A percentile compares a stretch with the other conserved stretches of the same genome.
These are phyloP conservation scores for Echinosophora koreensis DNA, from an alignment of 306 rosid species.

Conservation along the genomic window DNA sequence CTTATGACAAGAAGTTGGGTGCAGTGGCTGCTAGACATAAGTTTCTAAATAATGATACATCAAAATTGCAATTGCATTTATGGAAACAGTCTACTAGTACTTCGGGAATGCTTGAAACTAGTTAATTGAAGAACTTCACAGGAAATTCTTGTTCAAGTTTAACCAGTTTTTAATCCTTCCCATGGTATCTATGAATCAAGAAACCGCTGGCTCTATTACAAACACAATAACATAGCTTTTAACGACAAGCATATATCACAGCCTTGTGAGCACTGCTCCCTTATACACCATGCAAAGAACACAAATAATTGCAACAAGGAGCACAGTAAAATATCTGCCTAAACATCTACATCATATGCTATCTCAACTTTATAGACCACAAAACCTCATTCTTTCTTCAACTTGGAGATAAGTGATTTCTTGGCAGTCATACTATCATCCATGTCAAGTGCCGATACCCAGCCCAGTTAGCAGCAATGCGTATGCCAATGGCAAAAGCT, in stretches of 20 bases:
- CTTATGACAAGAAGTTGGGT: not conserved
- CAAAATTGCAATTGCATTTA: not conserved
- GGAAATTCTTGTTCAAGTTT: not conserved
- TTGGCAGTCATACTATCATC: slow-evolving; percentile 68
- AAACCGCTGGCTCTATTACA: slow-evolving; percentile 4
- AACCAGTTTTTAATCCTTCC: not conserved
- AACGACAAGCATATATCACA: slow-evolving; percentile 28
- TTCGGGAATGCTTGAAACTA: slow-evolving; percentile 2
- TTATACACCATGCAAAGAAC: slow-evolving; percentile 16
- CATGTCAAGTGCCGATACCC: slow-evolving; percentile 93
- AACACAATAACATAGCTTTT: slow-evolving; percentile 21
- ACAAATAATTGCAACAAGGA: slow-evolving; percentile 27
- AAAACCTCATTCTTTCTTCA: slow-evolving; percentile 6
- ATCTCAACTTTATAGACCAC: slow-evolving; percentile 38
- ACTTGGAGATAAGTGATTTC: not conserved
- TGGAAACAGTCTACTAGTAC: not conserved
- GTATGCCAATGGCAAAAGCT: slow-evolving; percentile 86
- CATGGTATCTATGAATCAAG: not conserved
- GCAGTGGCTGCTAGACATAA: not conserved
- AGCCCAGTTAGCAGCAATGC: slow-evolving; percentile 87
- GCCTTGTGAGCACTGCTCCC: slow-evolving; percentile 15
- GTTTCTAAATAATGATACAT: not conserved
- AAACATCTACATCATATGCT: slow-evolving; percentile 38
- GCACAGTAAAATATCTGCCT: slow-evolving; percentile 31
- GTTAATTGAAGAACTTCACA: not conserved